Conservation (phyloP, 306 rosid genomes). For the Alnus glutinosa region DNA sequence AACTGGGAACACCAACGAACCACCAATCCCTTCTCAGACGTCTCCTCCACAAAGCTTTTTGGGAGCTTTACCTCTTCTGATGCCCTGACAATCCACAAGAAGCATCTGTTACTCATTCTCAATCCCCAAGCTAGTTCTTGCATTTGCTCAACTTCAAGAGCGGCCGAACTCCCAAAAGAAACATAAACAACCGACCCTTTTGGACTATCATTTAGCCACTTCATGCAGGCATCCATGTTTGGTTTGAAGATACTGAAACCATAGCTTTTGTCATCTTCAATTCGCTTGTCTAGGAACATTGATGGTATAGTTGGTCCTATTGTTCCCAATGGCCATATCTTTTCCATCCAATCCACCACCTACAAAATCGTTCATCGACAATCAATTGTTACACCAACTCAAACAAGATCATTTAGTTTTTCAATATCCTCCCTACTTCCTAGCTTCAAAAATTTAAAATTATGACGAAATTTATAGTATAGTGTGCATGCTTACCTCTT, state of each 20-base stretch:
- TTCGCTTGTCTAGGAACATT: slow-evolving; percentile 39
- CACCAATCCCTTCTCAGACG: not conserved
- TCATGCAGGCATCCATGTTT: slow-evolving; percentile 22
- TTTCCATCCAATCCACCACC: no score
- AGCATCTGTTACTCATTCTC: not conserved
- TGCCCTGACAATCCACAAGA: not conserved
- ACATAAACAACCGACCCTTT: not conserved
- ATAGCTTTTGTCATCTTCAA: slow-evolving; percentile 44
- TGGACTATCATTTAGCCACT: slow-evolving; percentile 37
- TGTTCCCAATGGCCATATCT: no score
- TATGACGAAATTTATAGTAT: no score
- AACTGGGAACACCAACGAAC: not conserved
- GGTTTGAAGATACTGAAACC: slow-evolving; percentile 33
- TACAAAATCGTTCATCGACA: no score
- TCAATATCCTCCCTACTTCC: no score
- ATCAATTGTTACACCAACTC: no score
- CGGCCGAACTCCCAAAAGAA: not conserved
- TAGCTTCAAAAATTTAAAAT: no score
- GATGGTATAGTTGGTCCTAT: slow-evolving; percentile 65
- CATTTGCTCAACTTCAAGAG: not conserved
- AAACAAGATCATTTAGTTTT: no score
- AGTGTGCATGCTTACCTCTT: no score
- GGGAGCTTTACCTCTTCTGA: not conserved
- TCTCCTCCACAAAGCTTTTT: not conserved
- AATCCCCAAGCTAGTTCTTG: not conserved